Base-by-base conservation (phyloP, 129 eudicot species). In the Helichrysum umbraculigerum region DNA sequence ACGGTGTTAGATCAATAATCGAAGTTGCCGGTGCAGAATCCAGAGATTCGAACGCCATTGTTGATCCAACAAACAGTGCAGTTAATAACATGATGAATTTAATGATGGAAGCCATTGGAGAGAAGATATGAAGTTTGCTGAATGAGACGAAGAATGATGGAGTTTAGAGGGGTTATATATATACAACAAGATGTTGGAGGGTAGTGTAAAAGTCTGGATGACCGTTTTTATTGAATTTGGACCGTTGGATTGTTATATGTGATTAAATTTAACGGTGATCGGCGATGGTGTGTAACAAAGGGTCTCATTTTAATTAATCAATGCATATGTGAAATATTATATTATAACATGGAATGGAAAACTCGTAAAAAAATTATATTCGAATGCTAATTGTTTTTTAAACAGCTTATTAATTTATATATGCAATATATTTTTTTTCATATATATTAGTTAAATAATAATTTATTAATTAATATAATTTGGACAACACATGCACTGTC, bases 51-150 rank as follows among this genome's bases (percentile, higher is more conserved):
- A 68, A 19, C 15, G 81, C 81, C 28, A 52, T 28, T 65, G 75
- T 81, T 44, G 83, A 68, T 47, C 57, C 78, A 0, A 83, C 3
- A 33, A 83, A 35, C 11, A 83, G 7, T 25, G 83, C 73, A 1
- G 68, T 58, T 35, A 66, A 21, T 2, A 66, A 19, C 9, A 83
- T 4, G 20, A 66, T 61, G 11, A 76, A 32, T 0, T 25, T 25
- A 22, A 7, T 73, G 11, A 72, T 37, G 41, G 61, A 41, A 39
- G 85, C 76, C 81, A 86, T 86, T 77, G 61, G 12, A 5, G 54
- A 32, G 73, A 41, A 74, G 20, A 47, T 58, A 16, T 63, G 58
- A 70, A 9, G 41, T 5, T 25, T 14, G 7, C 14, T 32, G 16
- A 17, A 16, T 64, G 9, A 16, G 9, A 16, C 15, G 32, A 32